Conservation (phyloP, 164 flowering plant species). For the Umbellularia californica region DNA sequence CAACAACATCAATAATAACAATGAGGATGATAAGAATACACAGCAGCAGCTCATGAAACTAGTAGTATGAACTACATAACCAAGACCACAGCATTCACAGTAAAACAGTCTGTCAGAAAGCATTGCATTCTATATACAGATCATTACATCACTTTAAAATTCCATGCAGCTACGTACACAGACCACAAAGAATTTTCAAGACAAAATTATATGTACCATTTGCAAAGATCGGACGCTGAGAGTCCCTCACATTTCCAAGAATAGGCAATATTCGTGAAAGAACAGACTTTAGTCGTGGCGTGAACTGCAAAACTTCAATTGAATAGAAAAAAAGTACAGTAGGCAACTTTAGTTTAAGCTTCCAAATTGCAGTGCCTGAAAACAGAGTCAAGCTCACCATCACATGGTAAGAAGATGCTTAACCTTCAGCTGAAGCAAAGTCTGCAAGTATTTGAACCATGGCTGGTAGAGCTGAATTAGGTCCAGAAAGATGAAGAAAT, state of each 20-base stretch:
- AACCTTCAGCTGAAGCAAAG: constrained; percentile 89
- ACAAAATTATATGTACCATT: constrained; percentile 49
- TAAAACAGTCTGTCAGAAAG: not conserved
- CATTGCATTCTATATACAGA: not conserved
- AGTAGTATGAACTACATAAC: not conserved
- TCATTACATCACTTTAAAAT: not conserved
- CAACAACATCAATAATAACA: not conserved
- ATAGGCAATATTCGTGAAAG: constrained; percentile 85
- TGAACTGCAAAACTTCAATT: constrained; percentile 78
- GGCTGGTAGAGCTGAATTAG: constrained; percentile 68
- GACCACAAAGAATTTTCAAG: not conserved
- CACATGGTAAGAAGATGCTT: constrained; percentile 14
- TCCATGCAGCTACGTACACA: not conserved
- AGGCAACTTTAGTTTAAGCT: constrained; percentile 21
- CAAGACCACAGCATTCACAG: too few species aligned
- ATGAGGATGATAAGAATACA: not conserved
- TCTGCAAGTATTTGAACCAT: constrained; percentile 98
- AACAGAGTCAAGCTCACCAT: constrained; percentile 2
- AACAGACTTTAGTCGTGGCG: constrained; percentile 77
- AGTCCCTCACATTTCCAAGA: constrained; percentile 89
- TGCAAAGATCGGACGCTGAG: constrained; percentile 84
- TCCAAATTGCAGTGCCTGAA: not conserved
- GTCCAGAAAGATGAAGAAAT: constrained; percentile 72
- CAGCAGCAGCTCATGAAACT: not conserved
- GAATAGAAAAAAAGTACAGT: constrained; percentile 14